Base-by-base conservation (phyloP, 139 green algal genomes). In the Chlamydomonas urium region DNA sequence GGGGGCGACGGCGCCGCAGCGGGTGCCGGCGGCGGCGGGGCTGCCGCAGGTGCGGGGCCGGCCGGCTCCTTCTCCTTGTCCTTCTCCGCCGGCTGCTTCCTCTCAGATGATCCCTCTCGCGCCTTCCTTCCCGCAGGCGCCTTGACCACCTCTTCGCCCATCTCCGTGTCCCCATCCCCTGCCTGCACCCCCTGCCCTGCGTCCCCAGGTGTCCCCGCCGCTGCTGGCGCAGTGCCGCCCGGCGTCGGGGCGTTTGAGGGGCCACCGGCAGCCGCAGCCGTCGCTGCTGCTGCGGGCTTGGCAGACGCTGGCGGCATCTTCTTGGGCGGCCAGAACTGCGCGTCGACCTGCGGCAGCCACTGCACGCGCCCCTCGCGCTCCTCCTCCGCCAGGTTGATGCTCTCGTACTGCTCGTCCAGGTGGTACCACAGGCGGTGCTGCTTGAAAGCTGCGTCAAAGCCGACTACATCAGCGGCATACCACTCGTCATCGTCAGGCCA, bases 401-500 rank as follows among this genome's bases (percentile, higher is more conserved):
- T 78, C 72, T 32, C 33, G 31, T 0, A 71, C 60, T 69, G 36
- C 53, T 84, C 80, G 56, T 94, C 88, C 26, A 78, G 28, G 29
- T 83, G 71, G 76, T 94, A 94, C 74, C 71, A 87, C 38, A 95
- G 68, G 4, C 62, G 68, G 77, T 91, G 85, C 38, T 59, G 68
- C 3, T 68, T 42, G 4, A 19, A 83, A 1, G 6, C 60, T 0
- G 71, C 26, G 34, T 86, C 69, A 50, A 86, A 90, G 8, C n/a
- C 48, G 10, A 67, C 48, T 19, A 92, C 79, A 17, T 87, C 78
- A 0, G 77, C 90, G 29, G 78, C 78, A 65, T 92, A 95, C 90
- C 90, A 95, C 31, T 84, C 84, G 3, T 63, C 34, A 65, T 95
- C 90, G 35, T 87, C 87, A 0, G 66, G 48, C 85, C 85, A 95